Base-by-base conservation (phyloP, 306 rosid genomes). In the Phaseolus lunatus region DNA sequence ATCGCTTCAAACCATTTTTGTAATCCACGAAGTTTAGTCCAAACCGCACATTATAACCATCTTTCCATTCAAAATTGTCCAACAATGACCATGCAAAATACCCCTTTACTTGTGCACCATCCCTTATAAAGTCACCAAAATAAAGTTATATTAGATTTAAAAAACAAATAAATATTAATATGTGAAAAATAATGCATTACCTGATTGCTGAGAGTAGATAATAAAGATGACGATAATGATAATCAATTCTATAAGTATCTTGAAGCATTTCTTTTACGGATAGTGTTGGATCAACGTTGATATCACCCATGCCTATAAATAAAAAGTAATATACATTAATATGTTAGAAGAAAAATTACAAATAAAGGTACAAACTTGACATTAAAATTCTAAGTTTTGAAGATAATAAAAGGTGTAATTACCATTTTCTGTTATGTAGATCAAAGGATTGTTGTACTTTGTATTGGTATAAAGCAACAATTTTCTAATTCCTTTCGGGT, bases 391-490 rank as follows among this genome's bases (percentile, higher is more conserved):
- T 4, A 50, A 20, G 65, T 7, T 65, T 5, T 44, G 3, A 50
- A 16, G 7, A 54, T 77, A n/a, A 54, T 37, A 9, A 2, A 27
- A 27, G 10, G 2, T 19, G 0, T 43, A 78, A 4, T 77, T 84
- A 90, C 94, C 91, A 59, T 90, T 90, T 80, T 87, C 95, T 2
- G 87, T 88, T 1, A 91, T 85, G 67, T 86, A 91, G 41, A 86
- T 84, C 19, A 86, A 50, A 14, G 90, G 92, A 22, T 82, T 82
- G 7, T 86, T 64, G 48, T 88, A 91, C 77, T 76, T 85, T 23
- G 3, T n/a, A 71, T 78, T 88, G 5, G 33, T 67, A 69, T 88
- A 87, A 13, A 77, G 31, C 78, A 89, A 39, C 0, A 84, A 15
- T 3, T 88, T 70, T n/a, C 3, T 57, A 70, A 92, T 14, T 57